phyloP scores from a whole-genome alignment of 257 asterid species.

The Capsicum chinense region DNA sequence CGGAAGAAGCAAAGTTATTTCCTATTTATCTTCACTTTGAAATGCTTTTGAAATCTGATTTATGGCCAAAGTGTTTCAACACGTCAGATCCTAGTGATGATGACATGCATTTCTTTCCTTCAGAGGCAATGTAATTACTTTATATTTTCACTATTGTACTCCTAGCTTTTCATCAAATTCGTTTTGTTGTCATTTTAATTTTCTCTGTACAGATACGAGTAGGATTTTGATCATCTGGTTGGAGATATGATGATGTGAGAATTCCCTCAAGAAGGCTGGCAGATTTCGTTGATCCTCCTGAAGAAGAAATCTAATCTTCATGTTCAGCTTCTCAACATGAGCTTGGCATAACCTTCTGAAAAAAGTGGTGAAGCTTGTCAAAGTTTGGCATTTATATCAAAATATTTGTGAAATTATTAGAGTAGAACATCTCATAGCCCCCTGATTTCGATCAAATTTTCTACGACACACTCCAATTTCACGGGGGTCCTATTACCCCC shows the following conservation, averaged over 20 bases:
- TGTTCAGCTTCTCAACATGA: too few species aligned
- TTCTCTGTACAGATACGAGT: constrained; percentile 40
- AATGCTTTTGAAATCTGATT: constrained; percentile 55
- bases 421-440: too few species aligned
- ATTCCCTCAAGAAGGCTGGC: too few species aligned
- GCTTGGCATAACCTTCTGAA: too few species aligned
- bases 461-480: too few species aligned
- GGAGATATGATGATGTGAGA: constrained; percentile 44
- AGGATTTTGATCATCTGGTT: constrained; percentile 51
- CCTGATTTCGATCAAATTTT: too few species aligned
- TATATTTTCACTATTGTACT: neutral
- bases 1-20: constrained; percentile 45
- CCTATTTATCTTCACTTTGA: constrained; percentile 54
- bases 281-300: too few species aligned
- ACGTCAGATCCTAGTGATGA: constrained; percentile 47
- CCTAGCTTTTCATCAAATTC: neutral
- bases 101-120: constrained; percentile 69
- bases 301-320: too few species aligned
- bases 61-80: constrained; percentile 72
- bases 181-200: neutral
- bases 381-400: too few species aligned
- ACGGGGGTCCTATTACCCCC: too few species aligned
- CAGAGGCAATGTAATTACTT: constrained; percentile 47
- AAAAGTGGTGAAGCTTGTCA: too few species aligned
- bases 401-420: too few species aligned